Evolutionary conservation across 2,329 filamentous ascomycete genomes (phyloP).

Genomic region (Neopestalotiopsis clavispora): DNA sequence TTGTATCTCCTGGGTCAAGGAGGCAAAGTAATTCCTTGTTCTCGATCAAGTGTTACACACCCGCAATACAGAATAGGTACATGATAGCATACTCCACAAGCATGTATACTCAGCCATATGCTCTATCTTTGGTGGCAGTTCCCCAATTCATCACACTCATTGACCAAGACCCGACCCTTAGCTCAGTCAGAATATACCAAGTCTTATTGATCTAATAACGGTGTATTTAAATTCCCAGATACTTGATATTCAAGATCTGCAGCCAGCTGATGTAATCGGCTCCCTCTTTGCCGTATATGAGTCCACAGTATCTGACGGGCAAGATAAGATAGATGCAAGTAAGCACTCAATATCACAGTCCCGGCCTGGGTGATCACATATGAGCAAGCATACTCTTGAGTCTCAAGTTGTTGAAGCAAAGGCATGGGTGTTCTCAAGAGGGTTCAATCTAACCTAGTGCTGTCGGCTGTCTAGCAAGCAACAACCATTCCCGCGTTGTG

Average conservation of each 20-base stretch:
- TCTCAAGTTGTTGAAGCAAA: too few relatives aligned
- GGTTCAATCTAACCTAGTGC: background rate
- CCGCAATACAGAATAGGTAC: too few relatives aligned
- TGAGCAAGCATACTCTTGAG: background rate
- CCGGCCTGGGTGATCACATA: background rate
- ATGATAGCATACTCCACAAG: too few relatives aligned
- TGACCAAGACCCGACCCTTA: too few relatives aligned
- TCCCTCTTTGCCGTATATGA: background rate
- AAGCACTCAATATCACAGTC: constrained; percentile 1
- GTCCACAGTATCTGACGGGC: background rate
- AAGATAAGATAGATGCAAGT: background rate
- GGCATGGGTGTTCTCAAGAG: too few relatives aligned
- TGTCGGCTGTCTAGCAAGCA: background rate
- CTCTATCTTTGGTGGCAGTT: too few relatives aligned
- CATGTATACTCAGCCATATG: too few relatives aligned
- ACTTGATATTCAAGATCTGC: background rate
- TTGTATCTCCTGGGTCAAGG: too few relatives aligned
- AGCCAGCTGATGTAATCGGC: background rate
- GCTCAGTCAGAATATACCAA: too few relatives aligned
- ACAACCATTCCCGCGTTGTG: background rate
- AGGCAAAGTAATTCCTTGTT: too few relatives aligned
- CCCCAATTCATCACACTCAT: too few relatives aligned
- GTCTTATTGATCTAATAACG: background rate
- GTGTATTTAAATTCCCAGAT: background rate
- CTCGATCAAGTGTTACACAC: too few relatives aligned